These are phyloP conservation scores for Quercus gilva DNA, from an alignment of 306 rosid species.

Conservation along the genomic window DNA sequence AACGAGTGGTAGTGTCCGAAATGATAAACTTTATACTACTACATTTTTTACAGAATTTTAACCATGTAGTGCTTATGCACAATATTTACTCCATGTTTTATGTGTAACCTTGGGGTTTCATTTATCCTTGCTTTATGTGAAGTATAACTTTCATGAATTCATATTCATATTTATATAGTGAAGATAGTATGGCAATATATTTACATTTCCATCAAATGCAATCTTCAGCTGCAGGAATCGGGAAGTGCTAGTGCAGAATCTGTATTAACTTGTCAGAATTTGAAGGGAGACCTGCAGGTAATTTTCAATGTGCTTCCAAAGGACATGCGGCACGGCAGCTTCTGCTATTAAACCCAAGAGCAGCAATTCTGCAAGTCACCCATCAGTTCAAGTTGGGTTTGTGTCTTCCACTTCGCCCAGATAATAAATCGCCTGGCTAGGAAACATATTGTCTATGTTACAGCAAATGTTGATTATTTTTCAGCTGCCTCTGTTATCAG, in stretches of 20 bases:
- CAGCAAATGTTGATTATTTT: constrained; percentile 19
- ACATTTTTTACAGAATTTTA: not conserved
- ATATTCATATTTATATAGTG: constrained; percentile 2
- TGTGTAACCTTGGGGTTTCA: no score
- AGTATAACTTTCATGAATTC: constrained; percentile 1
- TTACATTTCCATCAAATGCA: constrained; percentile 21
- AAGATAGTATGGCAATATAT: constrained; percentile 17
- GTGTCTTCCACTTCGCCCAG: constrained; percentile 42
- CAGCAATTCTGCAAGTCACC: constrained; percentile 58
- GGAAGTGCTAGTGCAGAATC: constrained; percentile 52
- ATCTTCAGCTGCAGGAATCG: constrained; percentile 59
- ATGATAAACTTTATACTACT: not conserved
- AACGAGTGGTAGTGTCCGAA: not conserved
- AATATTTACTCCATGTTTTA: not conserved
- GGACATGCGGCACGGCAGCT: constrained; percentile 85
- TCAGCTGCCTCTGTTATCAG: constrained; percentile 24
- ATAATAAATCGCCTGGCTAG: constrained; percentile 31
- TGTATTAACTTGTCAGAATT: constrained; percentile 45
- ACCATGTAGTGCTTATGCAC: not conserved
- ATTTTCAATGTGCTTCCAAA: constrained; percentile 69
- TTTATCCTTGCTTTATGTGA: not conserved
- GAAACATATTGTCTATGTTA: constrained; percentile 23
- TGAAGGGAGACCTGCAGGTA: constrained; percentile 53
- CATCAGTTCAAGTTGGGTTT: constrained; percentile 31
- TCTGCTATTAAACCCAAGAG: constrained; percentile 72